These are phyloP conservation scores for Mycena crocata DNA, from an alignment of 768 basidiomycete species.

Conservation along the genomic window DNA sequence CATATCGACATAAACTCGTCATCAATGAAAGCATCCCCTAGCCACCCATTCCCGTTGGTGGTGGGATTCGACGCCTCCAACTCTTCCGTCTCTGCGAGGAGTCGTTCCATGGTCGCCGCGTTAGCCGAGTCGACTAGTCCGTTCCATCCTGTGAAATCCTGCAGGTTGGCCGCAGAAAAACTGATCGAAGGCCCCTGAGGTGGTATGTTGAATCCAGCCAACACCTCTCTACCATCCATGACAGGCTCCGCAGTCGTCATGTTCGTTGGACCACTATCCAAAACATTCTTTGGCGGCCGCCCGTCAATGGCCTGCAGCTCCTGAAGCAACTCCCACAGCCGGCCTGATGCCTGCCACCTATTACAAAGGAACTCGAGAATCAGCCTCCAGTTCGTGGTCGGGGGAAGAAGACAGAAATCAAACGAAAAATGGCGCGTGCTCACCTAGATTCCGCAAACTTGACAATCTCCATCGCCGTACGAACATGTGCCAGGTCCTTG, in stretches of 20 bases:
- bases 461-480: constrained; percentile 7
- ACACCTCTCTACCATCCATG: no score
- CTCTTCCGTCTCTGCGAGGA: constrained; percentile 12
- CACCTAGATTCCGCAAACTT: constrained; percentile 13
- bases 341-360: not conserved
- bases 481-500: not conserved
- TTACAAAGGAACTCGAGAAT: no score
- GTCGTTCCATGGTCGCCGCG: constrained; percentile 5
- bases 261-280: no score
- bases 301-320: constrained; percentile 22
- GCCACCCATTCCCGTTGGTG: not conserved
- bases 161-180: not conserved
- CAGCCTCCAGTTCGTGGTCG: not conserved
- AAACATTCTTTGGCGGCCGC: no score
- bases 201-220: no score
- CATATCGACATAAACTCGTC: constrained; percentile 31
- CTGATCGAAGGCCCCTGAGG: not conserved
- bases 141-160: no score
- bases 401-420: not conserved
- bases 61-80: not conserved
- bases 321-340: constrained; percentile 24
- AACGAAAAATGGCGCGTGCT: not conserved
- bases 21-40: not conserved
- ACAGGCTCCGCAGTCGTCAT: no score
- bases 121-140: not conserved